Base-by-base conservation (phyloP, 202 grass and related monocot genomes). In the Brachypodium distachyon region DNA sequence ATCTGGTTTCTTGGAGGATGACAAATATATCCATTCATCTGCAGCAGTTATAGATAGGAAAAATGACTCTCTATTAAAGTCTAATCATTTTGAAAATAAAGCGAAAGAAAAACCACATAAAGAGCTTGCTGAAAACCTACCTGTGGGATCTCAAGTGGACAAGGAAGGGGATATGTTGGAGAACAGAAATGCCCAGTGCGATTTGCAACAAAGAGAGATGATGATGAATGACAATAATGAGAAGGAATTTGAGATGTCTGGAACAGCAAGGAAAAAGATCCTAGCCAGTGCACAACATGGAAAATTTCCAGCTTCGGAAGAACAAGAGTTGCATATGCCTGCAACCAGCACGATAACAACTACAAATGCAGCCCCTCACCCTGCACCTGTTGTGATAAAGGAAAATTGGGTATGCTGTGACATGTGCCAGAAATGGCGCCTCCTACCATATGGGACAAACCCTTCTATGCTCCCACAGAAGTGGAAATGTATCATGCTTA, bases 371-470 rank as follows among this genome's bases (percentile, higher is more conserved):
- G 14, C 49, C 55, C 43, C 67, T 68, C 52, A 82, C 73, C 46
- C 66, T 70, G 82, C 63, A 42, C 77, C 81, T 61, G 68, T 81
- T 78, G 70, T 83, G 78, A 92, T 90, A 79, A 9, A 92, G 65
- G 93, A 96, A 6, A 47, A 90, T 77, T 96, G 89, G 87, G 93
- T 96, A 51, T 72, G 53, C 67, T 96, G 93, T 76, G 89, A 92
- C 70, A 79, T 81, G 40, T 96, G 93, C 50, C 74, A 85, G 18
- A 90, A 92, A 82, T 90, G 87, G 89, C 89, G 93, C 79, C 86
- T 92, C 32, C 86, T 96, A 47, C 89, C 93, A 19, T 81, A 92
- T 75, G 89, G 84, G 79, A 90, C 25, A 7, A 83, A 86, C 66
- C 78, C 87, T 76, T 77, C 87, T 42, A 80, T 76, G 69, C 84